phyloP scores from a whole-genome alignment of 2,329 filamentous ascomycete genomes.

The Diaporthe longicolla region DNA sequence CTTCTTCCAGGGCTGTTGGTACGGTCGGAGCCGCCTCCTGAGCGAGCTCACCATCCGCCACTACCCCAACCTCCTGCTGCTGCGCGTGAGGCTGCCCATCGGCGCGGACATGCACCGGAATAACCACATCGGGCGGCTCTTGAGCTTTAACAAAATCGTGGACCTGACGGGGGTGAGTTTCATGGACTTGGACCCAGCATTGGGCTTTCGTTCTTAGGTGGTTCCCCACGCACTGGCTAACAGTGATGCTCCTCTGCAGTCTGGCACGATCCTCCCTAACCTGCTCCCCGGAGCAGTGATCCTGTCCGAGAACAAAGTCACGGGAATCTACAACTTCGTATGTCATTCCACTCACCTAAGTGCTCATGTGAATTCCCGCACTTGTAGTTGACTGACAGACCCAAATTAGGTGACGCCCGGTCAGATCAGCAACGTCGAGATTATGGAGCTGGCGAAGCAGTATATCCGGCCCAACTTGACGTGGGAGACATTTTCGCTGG shows the following conservation, averaged over 20 bases:
- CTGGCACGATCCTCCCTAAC: constrained; percentile 36
- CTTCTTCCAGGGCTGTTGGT: constrained; percentile 38
- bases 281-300: constrained; percentile 37
- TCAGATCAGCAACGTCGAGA: constrained; percentile 36
- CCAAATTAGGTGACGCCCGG: constrained; percentile 19
- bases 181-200: too few species aligned
- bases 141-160: constrained; percentile 36
- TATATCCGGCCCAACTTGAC: constrained; percentile 36
- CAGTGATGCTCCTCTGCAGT: neutral
- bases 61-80: constrained; percentile 40
- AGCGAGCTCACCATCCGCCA: constrained; percentile 39
- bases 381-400: neutral
- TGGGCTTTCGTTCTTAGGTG: too few species aligned
- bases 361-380: neutral
- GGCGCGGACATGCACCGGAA: constrained; percentile 34
- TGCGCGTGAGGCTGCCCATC: constrained; percentile 35
- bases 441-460: constrained; percentile 41
- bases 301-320: constrained; percentile 35
- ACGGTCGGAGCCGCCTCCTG: constrained; percentile 35
- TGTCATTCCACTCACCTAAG: neutral
- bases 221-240: too few species aligned
- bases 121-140: constrained; percentile 31
- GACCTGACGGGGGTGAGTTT: constrained; percentile 16
- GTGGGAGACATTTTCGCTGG: constrained; percentile 40
- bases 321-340: constrained; percentile 38